Base-by-base conservation (phyloP, 129 eudicot species). In the Lonicera japonica region DNA sequence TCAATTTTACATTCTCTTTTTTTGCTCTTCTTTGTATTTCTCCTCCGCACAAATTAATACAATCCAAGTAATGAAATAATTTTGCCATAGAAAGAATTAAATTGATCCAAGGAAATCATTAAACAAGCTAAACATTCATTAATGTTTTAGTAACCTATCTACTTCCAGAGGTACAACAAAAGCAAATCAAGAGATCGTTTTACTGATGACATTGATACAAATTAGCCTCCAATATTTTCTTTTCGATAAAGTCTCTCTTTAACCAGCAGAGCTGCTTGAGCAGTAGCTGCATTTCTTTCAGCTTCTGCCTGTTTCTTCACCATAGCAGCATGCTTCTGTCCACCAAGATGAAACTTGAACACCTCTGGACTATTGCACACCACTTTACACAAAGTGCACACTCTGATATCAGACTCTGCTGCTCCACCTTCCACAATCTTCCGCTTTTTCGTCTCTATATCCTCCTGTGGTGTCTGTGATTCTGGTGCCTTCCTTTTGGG, bases 301-400 rank as follows among this genome's bases (percentile, higher is more conserved):
- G 22, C 50, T 16, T 59, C 25, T 10, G 43, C 47, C 11, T 67
- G 67, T 29, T 76, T 58, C 18, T 63, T 48, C 52, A 50, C 58
- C 83, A 73, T 69, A 36, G 70, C 47, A 54, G 56, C 59, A 70
- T 79, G 84, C 41, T 70, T 63, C 21, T 60, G 55, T 22, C 80
- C 47, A 23, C 66, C 50, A 55, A 70, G 38, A 66, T 79, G 84
- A 60, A 41, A 24, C 0, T 11, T 60, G 53, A 36, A 79, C 39
- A 54, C 84, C 36, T 24, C 11, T 9, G 51, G 18, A 39, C 71
- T 73, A 52, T 47, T 62, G 36, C 80, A 79, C 34, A 29, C 74
- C 71, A 79, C 77, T 55, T 66, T 79, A 71, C 80, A 79, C 46
- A 62, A 16, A 11, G 45, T 24, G 65, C 84, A 79, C 24, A 39